Base-by-base conservation (phyloP, 2,329 filamentous ascomycete species). In the Penicillium occitanis region DNA sequence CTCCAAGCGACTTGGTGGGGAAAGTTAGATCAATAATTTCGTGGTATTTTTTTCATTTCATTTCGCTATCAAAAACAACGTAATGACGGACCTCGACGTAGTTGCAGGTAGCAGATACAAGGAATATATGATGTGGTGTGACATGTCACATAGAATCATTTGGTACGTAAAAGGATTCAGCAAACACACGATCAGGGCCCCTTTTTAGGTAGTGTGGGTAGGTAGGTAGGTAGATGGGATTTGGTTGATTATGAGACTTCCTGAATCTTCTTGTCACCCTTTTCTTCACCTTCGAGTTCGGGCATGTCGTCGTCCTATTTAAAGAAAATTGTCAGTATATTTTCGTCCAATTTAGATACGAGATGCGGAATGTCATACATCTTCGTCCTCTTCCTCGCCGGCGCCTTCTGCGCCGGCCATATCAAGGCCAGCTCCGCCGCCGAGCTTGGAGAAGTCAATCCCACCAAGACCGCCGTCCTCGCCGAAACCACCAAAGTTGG, bases 371-470 rank as follows among this genome's bases (percentile, higher is more conserved):
- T 2, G 44, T 59, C 65, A 53, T 66, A 66, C 65, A 46, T 63
- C 65, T 40, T 66, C 64, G 30, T 84, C 72, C 22, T 84, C 72
- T 46, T 79, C 79, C 57, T 77, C 81, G n/a, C 76, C 81, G 10
- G 74, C 76, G 57, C 73, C 80, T 53, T 73, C 77, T 22, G 48
- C 48, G 25, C 69, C 64, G n/a, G 11, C 5, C 19, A 35, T 22
- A 40, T 40, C 63, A 48, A 30, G 22, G 10, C 61, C 50, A 48
- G 48, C 57, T 14, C 64, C 63, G 19, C 63, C 89, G 69, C 89
- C 90, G 69, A 96, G 89, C 85, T 96, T 96, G 74, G 91, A 95
- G 88, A 96, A 96, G 82, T 96, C 93, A 76, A 97, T 95, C 74
- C 91, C 91, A 73, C 91, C 88, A 70, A 95, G 92, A 79, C 92